Evolutionary conservation across 495 filamentous ascomycete species (phyloP), one percentile per base, ranked within the genome.

Genomic region (Talaromyces proteolyticus): DNA sequence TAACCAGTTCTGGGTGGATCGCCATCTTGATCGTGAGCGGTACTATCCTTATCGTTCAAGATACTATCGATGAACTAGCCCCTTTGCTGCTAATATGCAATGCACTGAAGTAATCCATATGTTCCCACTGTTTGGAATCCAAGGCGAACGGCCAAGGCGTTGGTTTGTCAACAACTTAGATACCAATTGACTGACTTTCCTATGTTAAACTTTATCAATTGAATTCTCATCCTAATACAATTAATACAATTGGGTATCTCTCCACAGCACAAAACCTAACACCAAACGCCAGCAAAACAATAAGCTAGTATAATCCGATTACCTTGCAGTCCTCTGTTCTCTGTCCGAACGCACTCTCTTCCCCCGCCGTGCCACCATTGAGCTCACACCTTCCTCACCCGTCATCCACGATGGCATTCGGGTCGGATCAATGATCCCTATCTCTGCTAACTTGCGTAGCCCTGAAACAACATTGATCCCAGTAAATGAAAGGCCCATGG

Each of bases 371-470:
- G 94, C 80, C 37, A 77, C 75, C 1, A 85, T 87, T 39, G 82
- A 66, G 54, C 84, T 91, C 3, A 94, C 81, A 0, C 81, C 86
- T 18, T 87, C 89, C 58, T 94, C 88, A 1, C 90, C 90, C 1
- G 88, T 91, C 84, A 94, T 85, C 90, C 90, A 95, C 0, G 88
- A 86, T 0, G 89, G 89, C 82, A 94, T 91, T 19, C 69, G 76
- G 63, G 80, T 76, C 0, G 86, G 86, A 56, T 91, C 80, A 11
- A 93, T 62, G 12, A 88, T 72, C 0, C 88, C 89, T 10, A 70
- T 55, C 59, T 93, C 90, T 0, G 90, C 82, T 22, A 94, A 73
- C 57, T 83, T 77, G 42, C 88, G 73, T 22, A 94, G 72, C 0
- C 90, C 90, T 2, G 82, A 79, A 61, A 94, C 91, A n/a, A 95